These are phyloP conservation scores for Tripterygium wilfordii DNA, from an alignment of 177 flowering plant species.

Conservation along the genomic window DNA sequence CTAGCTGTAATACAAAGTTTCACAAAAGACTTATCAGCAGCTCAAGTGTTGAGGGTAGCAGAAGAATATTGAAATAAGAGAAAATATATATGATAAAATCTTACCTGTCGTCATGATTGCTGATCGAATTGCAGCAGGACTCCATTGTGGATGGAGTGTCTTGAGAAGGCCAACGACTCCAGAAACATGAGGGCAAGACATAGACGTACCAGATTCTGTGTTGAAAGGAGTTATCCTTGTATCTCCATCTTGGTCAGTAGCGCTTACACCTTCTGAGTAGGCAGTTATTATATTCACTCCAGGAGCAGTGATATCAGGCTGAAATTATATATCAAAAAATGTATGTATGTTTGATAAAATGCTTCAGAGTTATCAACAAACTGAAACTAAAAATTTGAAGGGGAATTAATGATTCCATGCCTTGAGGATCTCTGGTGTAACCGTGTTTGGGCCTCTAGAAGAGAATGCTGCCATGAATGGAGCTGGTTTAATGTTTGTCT, in stretches of 20 bases:
- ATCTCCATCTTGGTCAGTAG: conserved; percentile 28
- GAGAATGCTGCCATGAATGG: conserved; percentile 59
- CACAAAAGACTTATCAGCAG: neutral
- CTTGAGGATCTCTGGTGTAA: conserved; percentile 72
- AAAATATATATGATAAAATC: neutral
- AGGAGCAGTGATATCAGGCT: conserved; percentile 90
- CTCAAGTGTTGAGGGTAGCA: too few relatives aligned
- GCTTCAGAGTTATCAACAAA: too few relatives aligned
- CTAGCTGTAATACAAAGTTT: conserved; percentile 36
- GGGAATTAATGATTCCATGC: conserved; percentile 28
- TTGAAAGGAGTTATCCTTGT: conserved; percentile 30
- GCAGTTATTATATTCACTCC: conserved; percentile 76
- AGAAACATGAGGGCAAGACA: conserved; percentile 80
- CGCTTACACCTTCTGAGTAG: conserved; percentile 28
- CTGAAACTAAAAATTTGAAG: neutral
- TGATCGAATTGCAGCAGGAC: neutral
- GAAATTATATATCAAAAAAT: too few relatives aligned
- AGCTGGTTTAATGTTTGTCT: conserved; percentile 37
- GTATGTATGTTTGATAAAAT: too few relatives aligned
- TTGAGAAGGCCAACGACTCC: conserved; percentile 70
- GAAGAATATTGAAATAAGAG: too few relatives aligned
- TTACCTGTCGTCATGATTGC: conserved; percentile 2
- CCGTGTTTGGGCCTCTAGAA: conserved; percentile 59
- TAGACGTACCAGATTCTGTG: conserved; percentile 64
- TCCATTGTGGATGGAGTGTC: conserved; percentile 1